Conservation (phyloP, 2,329 filamentous ascomycete genomes). For the Aspergillus sp. region DNA sequence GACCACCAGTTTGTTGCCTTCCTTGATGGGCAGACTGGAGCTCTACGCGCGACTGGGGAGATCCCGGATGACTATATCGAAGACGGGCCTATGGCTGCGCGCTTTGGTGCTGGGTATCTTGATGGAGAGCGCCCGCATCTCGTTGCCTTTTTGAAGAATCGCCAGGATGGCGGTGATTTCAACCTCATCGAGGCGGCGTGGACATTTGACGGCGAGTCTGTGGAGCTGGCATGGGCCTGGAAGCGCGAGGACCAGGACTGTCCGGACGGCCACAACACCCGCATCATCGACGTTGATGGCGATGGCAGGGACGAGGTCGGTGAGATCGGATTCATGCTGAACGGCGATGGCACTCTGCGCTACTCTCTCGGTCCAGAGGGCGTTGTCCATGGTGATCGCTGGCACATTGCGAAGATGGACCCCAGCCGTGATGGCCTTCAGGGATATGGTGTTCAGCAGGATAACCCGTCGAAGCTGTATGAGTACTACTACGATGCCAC, state of each 20-base stretch:
- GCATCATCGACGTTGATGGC: constrained; percentile 5
- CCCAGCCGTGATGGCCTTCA: constrained; percentile 6
- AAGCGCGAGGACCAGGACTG: background rate
- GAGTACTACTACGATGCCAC: constrained; percentile 12
- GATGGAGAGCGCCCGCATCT: constrained; percentile 2
- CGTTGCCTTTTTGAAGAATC: constrained; percentile 5
- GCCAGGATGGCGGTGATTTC: background rate
- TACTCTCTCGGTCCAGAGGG: background rate
- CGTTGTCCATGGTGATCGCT: constrained; percentile 7
- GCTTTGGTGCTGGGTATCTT: constrained; percentile 5
- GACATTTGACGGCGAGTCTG: constrained; percentile 1
- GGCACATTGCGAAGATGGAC: constrained; percentile 6
- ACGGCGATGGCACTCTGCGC: background rate
- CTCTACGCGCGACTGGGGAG: background rate
- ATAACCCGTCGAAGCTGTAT: background rate
- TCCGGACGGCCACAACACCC: constrained; percentile 6
- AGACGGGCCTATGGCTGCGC: constrained; percentile 1
- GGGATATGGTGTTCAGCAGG: constrained; percentile 8
- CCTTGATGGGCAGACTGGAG: background rate
- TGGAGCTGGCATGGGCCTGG: background rate
- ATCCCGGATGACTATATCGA: constrained; percentile 5
- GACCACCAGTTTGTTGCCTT: constrained; percentile 5
- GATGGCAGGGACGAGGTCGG: constrained; percentile 5
- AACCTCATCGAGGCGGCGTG: background rate
- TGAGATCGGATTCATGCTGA: constrained; percentile 8